These are phyloP conservation scores for Nicotiana undulata DNA, from an alignment of 257 asterid species.

Conservation along the genomic window DNA sequence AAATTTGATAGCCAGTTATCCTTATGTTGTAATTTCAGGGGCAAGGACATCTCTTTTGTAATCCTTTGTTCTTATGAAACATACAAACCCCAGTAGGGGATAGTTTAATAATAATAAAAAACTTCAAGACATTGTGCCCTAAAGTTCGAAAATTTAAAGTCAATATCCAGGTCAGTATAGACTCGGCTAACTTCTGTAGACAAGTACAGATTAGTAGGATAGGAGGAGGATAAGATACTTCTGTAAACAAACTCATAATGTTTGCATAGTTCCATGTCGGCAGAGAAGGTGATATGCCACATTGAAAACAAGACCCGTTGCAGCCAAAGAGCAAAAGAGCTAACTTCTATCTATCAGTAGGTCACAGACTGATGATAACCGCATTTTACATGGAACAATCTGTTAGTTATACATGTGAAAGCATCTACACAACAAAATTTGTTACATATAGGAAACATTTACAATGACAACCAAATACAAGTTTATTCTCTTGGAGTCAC, in stretches of 20 bases:
- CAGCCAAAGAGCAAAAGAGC: neutral
- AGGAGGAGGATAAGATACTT: too few relatives aligned
- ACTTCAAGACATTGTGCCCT: too few relatives aligned
- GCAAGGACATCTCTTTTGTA: too few relatives aligned
- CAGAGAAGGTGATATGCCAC: neutral
- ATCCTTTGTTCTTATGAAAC: too few relatives aligned
- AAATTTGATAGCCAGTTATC: too few relatives aligned
- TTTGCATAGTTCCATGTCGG: neutral
- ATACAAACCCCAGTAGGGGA: too few relatives aligned
- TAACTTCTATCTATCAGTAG: neutral
- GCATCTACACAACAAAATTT: neutral
- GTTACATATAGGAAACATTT: neutral
- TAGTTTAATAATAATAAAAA: too few relatives aligned
- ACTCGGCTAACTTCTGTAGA: too few relatives aligned
- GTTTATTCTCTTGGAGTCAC: constrained; percentile 22
- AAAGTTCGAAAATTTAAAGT: too few relatives aligned
- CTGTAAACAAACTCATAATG: neutral
- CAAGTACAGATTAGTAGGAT: too few relatives aligned
- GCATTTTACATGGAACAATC: neutral
- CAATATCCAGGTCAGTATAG: too few relatives aligned
- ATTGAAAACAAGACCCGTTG: neutral
- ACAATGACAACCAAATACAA: constrained; percentile 2
- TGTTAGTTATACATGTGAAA: neutral
- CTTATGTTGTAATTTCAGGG: too few relatives aligned
- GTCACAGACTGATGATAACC: neutral